Percentiles rank a stretch among this genome's conserved stretches.
Conservation (phyloP, 2,329 filamentous ascomycete genomes). For the Diplodia scrobiculata region DNA sequence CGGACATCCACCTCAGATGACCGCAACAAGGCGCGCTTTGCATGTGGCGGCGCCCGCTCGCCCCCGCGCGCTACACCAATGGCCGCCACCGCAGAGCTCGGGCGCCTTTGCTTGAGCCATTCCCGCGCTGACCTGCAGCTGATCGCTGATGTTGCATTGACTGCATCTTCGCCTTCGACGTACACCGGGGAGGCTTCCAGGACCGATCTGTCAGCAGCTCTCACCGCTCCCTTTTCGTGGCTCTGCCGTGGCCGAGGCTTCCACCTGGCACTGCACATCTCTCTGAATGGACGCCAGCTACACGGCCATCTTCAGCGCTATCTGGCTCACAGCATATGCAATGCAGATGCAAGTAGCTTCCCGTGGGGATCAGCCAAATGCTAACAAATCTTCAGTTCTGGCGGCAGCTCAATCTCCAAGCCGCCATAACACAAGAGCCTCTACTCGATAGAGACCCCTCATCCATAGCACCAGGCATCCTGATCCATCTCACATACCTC, state of each 20-base stretch:
- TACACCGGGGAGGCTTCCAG: conserved; percentile 2
- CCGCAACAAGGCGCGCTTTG: neutral
- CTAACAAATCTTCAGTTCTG: conserved; percentile 39
- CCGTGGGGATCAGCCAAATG: neutral
- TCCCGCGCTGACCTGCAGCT: conserved; percentile 38
- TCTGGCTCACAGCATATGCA: conserved; percentile 36
- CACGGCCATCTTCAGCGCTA: conserved; percentile 32
- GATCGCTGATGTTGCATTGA: neutral
- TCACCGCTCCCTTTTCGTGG: conserved; percentile 39
- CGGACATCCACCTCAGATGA: neutral
- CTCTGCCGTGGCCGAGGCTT: conserved; percentile 44
- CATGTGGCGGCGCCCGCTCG: neutral
- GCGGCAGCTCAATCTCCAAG: conserved; percentile 40
- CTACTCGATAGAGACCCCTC: conserved; percentile 1
- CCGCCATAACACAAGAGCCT: conserved; percentile 32
- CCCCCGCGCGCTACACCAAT: conserved; percentile 31
- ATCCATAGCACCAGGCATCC: conserved; percentile 6
- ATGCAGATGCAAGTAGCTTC: conserved; percentile 32
- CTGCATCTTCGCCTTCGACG: neutral
- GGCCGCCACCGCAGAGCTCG: conserved; percentile 39
- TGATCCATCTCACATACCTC: conserved; percentile 36
- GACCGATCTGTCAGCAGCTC: conserved; percentile 31
- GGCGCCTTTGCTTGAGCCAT: conserved; percentile 40
- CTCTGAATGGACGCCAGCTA: conserved; percentile 36
- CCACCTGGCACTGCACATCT: conserved; percentile 37